Evolutionary conservation across 129 eudicot genomes (phyloP).

Genomic region (Lactuca sativa): DNA sequence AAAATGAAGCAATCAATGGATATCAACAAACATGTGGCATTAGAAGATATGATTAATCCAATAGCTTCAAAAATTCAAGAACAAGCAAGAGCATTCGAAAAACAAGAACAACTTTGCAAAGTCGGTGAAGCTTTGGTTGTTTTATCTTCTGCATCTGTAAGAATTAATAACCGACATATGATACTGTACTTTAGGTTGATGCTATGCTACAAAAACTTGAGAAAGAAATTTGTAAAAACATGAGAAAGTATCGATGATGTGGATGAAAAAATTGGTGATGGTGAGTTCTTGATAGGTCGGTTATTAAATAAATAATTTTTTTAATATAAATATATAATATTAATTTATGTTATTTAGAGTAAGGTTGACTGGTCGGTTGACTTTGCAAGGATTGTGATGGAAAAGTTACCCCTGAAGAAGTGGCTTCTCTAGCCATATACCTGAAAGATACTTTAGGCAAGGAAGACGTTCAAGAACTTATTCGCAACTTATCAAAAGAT

Average conservation of each 20-base stretch:
- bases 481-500: conserved; percentile 87
- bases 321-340: background rate
- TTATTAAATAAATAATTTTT: background rate
- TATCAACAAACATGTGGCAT: conserved; percentile 63
- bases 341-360: background rate
- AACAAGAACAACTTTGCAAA: conserved; percentile 90
- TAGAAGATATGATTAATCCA: conserved; percentile 76
- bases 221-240: conserved; percentile 47
- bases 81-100: conserved; percentile 65
- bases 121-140: conserved; percentile 95
- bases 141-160: conserved; percentile 94
- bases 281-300: conserved; percentile 86
- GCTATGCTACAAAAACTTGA: conserved; percentile 53
- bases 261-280: conserved; percentile 95
- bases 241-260: conserved; percentile 99
- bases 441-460: conserved; percentile 90
- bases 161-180: conserved; percentile 9
- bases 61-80: conserved; percentile 68
- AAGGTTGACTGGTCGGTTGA: background rate
- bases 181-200: conserved; percentile 62
- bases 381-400: conserved; percentile 86
- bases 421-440: conserved; percentile 89
- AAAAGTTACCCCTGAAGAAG: conserved; percentile 95
- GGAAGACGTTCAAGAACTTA: conserved; percentile 92
- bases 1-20: conserved; percentile 50